Evolutionary conservation across 108 stramenopile species (phyloP).

Genomic region (Hondaea fermentalgiana): DNA sequence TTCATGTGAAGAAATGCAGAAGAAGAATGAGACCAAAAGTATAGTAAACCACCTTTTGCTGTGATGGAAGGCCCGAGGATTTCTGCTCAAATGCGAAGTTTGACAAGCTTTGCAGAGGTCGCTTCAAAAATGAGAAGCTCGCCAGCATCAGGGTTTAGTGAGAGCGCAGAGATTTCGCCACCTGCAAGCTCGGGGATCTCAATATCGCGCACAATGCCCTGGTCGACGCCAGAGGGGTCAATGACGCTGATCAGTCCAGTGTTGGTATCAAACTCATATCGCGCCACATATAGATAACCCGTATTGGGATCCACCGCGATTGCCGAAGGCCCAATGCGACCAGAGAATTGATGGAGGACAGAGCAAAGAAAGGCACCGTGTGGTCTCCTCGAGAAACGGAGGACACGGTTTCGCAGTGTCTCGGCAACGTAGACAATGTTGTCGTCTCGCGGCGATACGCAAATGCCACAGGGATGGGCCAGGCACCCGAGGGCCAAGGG

Average conservation of each 20-base stretch:
- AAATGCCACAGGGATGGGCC: slow-evolving; percentile 17
- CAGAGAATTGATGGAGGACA: slow-evolving; percentile 7
- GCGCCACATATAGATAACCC: not conserved
- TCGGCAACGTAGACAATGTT: slow-evolving; percentile 8
- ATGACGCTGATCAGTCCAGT: not conserved
- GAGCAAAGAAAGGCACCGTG: slow-evolving; percentile 7
- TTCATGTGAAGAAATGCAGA: too few relatives aligned
- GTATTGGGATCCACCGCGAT: not conserved
- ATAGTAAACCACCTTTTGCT: too few relatives aligned
- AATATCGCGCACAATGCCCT: not conserved
- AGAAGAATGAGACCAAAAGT: too few relatives aligned
- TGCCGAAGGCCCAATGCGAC: slow-evolving; percentile 19
- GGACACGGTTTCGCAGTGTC: slow-evolving; percentile 6
- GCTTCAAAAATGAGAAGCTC: not conserved
- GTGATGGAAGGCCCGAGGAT: too few relatives aligned
- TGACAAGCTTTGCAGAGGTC: not conserved
- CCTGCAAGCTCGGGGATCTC: not conserved
- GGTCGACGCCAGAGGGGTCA: not conserved
- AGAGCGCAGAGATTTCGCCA: not conserved
- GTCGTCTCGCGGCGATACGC: not conserved
- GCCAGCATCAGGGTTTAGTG: not conserved
- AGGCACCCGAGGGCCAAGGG: not conserved
- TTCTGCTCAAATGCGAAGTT: not conserved
- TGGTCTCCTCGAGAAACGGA: not conserved
- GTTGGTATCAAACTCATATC: not conserved